phyloP scores from a whole-genome alignment of 768 basidiomycete species.

The Trametes cinnabarina region DNA sequence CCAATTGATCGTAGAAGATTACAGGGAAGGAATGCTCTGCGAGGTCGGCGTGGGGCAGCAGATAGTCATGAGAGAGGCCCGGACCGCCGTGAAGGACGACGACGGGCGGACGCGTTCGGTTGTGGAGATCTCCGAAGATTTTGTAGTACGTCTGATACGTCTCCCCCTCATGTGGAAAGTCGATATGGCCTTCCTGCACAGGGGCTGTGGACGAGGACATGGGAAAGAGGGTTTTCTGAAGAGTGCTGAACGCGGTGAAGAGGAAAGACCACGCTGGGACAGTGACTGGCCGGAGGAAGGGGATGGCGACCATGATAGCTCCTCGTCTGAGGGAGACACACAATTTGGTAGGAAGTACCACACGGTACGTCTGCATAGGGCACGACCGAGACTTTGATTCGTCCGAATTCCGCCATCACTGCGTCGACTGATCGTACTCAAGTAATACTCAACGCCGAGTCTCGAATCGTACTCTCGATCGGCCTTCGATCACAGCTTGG shows the following conservation, averaged over 20 bases:
- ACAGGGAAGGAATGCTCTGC: constrained; percentile 37
- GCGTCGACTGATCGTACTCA: no score
- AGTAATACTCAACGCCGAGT: no score
- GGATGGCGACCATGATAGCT: no score
- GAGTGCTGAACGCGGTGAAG: background rate
- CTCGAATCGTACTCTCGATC: no score
- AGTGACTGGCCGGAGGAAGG: background rate
- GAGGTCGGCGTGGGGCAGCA: constrained; percentile 40
- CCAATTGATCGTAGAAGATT: constrained; percentile 53
- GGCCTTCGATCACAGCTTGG: no score
- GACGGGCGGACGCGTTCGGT: constrained; percentile 36
- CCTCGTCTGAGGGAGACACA: no score
- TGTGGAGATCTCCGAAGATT: constrained; percentile 38
- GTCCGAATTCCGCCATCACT: no score
- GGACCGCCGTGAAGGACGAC: constrained; percentile 51
- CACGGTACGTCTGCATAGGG: no score
- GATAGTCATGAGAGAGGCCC: constrained; percentile 42
- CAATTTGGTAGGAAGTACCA: no score
- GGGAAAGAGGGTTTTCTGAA: background rate
- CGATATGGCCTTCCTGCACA: constrained; percentile 22
- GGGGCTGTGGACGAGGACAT: background rate
- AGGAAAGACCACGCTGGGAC: background rate
- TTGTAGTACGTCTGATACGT: constrained; percentile 46
- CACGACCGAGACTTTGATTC: no score
- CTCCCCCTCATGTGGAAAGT: constrained; percentile 24